These are phyloP conservation scores for Coleophoma cylindrospora DNA, from an alignment of 2,329 filamentous ascomycete genomes.

Conservation along the genomic window DNA sequence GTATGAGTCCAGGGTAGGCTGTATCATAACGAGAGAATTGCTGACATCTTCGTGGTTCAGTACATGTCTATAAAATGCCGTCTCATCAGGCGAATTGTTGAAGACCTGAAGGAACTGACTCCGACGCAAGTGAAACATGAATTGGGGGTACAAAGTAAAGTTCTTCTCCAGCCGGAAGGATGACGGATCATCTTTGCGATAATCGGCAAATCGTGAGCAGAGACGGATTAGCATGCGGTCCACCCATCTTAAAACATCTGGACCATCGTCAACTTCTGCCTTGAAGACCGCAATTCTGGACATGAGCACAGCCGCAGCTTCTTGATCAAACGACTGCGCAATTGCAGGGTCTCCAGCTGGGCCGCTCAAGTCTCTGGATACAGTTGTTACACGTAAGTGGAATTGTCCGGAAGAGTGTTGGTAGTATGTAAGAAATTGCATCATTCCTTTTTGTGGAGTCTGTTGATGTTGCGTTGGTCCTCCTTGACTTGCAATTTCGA, in stretches of 20 bases:
- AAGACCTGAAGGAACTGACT: conserved; percentile 98
- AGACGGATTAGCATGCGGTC: conserved; percentile 97
- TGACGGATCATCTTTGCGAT: conserved; percentile 94
- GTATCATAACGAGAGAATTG: conserved; percentile 98
- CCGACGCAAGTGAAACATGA: conserved; percentile 98
- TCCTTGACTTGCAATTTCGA: conserved; percentile 93
- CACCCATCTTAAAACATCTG: conserved; percentile 97
- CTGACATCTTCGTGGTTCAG: conserved; percentile 95
- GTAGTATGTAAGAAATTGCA: conserved; percentile 98
- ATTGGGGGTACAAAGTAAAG: conserved; percentile 97
- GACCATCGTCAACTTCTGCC: conserved; percentile 95
- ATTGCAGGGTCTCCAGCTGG: conserved; percentile 92
- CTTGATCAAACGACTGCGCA: conserved; percentile 96
- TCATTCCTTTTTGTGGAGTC: conserved; percentile 85
- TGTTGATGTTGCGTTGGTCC: conserved; percentile 81
- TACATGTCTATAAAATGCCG: conserved; percentile 96
- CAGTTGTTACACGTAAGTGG: conserved; percentile 91
- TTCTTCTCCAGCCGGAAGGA: conserved; percentile 98
- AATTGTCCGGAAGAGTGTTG: conserved; percentile 96
- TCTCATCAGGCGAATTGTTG: conserved; percentile 99
- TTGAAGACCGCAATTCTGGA: conserved; percentile 99
- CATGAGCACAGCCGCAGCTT: conserved; percentile 96
- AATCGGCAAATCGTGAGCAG: conserved; percentile 95
- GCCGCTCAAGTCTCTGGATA: conserved; percentile 85
- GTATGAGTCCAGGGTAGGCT: conserved; percentile 95